Base-by-base conservation (phyloP, 1,284 basidiomycete genomes). In the Erythrobasidium hasegawianum region DNA sequence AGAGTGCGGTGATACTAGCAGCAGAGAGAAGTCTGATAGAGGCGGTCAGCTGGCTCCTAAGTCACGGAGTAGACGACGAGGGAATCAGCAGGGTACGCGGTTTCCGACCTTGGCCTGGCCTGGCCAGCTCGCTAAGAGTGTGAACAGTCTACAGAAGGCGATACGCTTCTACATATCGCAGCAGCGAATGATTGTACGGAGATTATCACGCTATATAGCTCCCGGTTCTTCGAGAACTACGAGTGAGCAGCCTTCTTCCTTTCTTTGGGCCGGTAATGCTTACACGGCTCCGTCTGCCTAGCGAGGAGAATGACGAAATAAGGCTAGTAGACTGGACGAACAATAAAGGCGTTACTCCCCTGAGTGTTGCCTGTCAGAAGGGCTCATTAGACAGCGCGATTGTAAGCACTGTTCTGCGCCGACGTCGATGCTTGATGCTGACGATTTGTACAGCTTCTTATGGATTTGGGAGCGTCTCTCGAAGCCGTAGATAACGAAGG, bases 241-340 rank as follows among this genome's bases (percentile, higher is more conserved):
- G 56, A 65, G 62, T 65, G 24, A 50, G 62, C 33, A 10, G n/a
- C 14, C 13, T 33, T 2, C 9, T n/a, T n/a, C n/a, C n/a, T n/a
- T n/a, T n/a, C n/a, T n/a, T n/a, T n/a, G n/a, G n/a, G n/a, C n/a
- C n/a, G n/a, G n/a, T n/a, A n/a, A n/a, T n/a, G n/a, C n/a, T n/a
- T n/a, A n/a, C n/a, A n/a, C n/a, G n/a, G n/a, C 5, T n/a, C 7
- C 16, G 13, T 10, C 26, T 39, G 10, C 10, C n/a, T 47, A 65
- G 62, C 39, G 62, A 65, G 14, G 62, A 65, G 29, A 56, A 65
- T 26, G 38, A 29, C 26, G 56, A 45, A 14, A 26, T 58, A 9
- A 40, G 38, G 13, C 38, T 65, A n/a, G 47, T 65, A 16, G 62
- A 65, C 56, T 65, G 62, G 62, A 55, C 41, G 5, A 65, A 65